A percentile compares a stretch with the other conserved stretches of the same genome.
Conservation (phyloP, 2,329 filamentous ascomycete species). For the Phoma sp. region DNA sequence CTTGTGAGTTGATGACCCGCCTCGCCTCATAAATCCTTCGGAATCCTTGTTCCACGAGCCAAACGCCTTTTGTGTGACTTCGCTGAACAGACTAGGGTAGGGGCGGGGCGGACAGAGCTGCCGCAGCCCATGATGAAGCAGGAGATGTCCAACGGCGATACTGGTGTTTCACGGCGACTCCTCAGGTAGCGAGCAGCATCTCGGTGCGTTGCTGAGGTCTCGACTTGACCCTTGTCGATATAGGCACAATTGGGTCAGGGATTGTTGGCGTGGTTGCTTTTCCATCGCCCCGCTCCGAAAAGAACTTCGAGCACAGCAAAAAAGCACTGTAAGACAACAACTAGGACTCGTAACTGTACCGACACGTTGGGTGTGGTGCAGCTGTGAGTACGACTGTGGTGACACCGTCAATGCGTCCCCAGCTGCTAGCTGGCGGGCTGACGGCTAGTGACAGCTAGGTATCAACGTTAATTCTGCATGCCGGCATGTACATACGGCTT, state of each 20-base stretch:
- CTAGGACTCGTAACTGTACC: not conserved
- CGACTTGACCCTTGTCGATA: slow-evolving; percentile 1
- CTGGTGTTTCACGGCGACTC: slow-evolving; percentile 3
- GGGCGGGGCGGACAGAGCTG: not conserved
- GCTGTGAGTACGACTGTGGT: slow-evolving; percentile 2
- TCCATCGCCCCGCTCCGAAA: slow-evolving; percentile 8
- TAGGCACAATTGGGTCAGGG: slow-evolving; percentile 1
- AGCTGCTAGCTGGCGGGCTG: not conserved
- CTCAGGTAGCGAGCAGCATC: not conserved
- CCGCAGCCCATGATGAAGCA: not conserved
- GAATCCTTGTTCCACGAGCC: slow-evolving; percentile 13
- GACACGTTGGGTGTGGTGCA: not conserved
- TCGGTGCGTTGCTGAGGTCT: slow-evolving; percentile 1
- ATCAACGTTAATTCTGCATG: not conserved
- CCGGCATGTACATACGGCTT: not conserved
- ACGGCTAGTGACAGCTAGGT: slow-evolving; percentile 4
- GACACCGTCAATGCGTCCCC: slow-evolving; percentile 1
- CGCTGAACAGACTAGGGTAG: slow-evolving; percentile 1
- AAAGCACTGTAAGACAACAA: slow-evolving; percentile 7
- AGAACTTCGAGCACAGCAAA: not conserved
- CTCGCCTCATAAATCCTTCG: slow-evolving; percentile 15
- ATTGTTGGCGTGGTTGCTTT: slow-evolving; percentile 4
- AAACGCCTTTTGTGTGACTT: slow-evolving; percentile 8
- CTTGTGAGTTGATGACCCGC: slow-evolving; percentile 12
- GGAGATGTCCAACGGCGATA: slow-evolving; percentile 1